Evolutionary conservation across 2,329 filamentous ascomycete species (phyloP).

Genomic region (Colletotrichum sublineola): DNA sequence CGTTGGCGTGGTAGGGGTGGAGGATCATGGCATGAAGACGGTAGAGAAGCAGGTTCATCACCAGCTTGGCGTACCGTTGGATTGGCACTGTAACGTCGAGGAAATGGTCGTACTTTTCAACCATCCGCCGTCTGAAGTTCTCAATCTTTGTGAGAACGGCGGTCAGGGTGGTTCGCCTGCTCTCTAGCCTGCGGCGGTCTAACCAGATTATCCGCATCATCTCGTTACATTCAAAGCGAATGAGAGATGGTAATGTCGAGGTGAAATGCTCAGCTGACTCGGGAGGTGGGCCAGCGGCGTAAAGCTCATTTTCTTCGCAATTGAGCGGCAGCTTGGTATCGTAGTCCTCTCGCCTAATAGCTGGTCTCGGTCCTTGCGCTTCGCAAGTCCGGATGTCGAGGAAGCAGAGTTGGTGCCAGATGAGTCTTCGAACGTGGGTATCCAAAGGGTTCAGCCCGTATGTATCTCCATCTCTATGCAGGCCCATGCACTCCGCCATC

Average conservation of each 20-base stretch:
- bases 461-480: slow-evolving; percentile 77
- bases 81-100: slow-evolving; percentile 71
- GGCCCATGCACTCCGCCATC: slow-evolving; percentile 82
- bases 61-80: slow-evolving; percentile 72
- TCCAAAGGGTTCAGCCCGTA: slow-evolving; percentile 77
- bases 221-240: slow-evolving; percentile 80
- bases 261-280: slow-evolving; percentile 71
- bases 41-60: slow-evolving; percentile 74
- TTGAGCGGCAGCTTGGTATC: slow-evolving; percentile 81
- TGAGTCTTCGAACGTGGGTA: slow-evolving; percentile 76
- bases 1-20: slow-evolving; percentile 73
- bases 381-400: slow-evolving; percentile 82
- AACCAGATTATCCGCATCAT: slow-evolving; percentile 79
- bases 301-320: slow-evolving; percentile 75
- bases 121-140: slow-evolving; percentile 74
- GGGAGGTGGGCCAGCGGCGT: slow-evolving; percentile 54
- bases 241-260: slow-evolving; percentile 74
- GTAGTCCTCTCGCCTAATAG: slow-evolving; percentile 80
- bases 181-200: slow-evolving; percentile 76
- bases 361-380: slow-evolving; percentile 77
- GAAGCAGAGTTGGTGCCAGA: slow-evolving; percentile 85
- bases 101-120: slow-evolving; percentile 74
- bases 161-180: slow-evolving; percentile 71
- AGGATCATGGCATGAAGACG: slow-evolving; percentile 76
- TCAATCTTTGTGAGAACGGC: slow-evolving; percentile 77